These are phyloP conservation scores for Auriscalpium microsporum DNA, from an alignment of 768 basidiomycete species.

Conservation along the genomic window DNA sequence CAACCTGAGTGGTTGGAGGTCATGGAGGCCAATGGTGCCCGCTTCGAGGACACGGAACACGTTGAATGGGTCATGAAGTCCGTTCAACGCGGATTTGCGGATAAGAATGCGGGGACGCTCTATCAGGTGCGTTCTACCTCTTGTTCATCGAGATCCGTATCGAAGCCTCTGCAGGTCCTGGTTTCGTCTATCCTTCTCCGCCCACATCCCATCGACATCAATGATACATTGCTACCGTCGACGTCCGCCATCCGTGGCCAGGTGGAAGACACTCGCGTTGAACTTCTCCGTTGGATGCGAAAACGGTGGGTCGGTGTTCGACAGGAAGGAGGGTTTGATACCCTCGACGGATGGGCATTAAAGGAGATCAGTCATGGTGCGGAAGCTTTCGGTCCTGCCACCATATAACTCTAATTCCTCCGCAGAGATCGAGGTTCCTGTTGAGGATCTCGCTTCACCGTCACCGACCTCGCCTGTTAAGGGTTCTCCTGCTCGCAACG, in stretches of 20 bases:
- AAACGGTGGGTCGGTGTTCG: constrained; percentile 71
- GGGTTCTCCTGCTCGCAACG: constrained; percentile 15
- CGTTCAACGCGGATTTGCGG: constrained; percentile 51
- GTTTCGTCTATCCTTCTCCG: constrained; percentile 68
- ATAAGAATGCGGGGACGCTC: constrained; percentile 52
- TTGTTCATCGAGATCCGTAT: too few relatives aligned
- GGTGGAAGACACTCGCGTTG: constrained; percentile 64
- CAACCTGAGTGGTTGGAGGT: constrained; percentile 66
- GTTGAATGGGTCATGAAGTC: constrained; percentile 71
- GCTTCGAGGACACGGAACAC: constrained; percentile 71
- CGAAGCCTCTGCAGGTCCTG: constrained; percentile 39
- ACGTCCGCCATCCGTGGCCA: constrained; percentile 65
- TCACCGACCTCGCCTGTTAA: constrained; percentile 20
- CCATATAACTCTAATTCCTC: background rate
- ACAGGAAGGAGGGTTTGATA: constrained; percentile 71
- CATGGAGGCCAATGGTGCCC: constrained; percentile 61
- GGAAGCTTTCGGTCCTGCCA: constrained; percentile 18
- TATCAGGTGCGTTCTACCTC: constrained; percentile 56
- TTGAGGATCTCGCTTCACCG: constrained; percentile 57
- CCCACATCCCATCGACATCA: constrained; percentile 50
- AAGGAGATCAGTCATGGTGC: constrained; percentile 80
- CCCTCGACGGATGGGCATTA: constrained; percentile 78
- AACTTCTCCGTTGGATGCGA: constrained; percentile 65
- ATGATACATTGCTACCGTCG: constrained; percentile 52
- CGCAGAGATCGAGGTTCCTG: constrained; percentile 70